Conservation (phyloP, 768 basidiomycete species). For the Podaxis rugospora region DNA sequence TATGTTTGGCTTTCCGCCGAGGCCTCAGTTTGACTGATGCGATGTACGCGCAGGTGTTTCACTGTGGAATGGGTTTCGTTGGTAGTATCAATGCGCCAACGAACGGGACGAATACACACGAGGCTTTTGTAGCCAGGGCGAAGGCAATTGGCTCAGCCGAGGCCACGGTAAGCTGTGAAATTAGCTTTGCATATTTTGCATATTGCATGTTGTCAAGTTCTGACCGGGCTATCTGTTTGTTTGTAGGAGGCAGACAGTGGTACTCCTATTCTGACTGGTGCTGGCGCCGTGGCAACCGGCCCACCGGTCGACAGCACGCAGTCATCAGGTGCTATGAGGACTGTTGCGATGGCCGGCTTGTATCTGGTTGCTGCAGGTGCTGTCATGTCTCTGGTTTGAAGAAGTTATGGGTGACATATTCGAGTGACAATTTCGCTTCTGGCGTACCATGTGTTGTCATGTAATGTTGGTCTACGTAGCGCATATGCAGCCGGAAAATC, state of each 20-base stretch:
- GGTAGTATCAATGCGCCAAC: constrained; percentile 20
- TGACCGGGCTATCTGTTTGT: background rate
- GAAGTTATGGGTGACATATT: background rate
- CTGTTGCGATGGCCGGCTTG: constrained; percentile 4
- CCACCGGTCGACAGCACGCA: background rate
- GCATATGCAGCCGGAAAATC: too few relatives aligned
- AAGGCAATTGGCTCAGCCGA: constrained; percentile 12
- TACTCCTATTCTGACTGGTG: constrained; percentile 15
- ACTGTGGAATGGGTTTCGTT: constrained; percentile 53
- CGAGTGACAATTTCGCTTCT: background rate
- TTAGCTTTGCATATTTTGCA: background rate
- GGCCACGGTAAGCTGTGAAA: constrained; percentile 5
- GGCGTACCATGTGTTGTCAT: background rate
- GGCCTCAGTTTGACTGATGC: background rate
- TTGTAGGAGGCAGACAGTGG: constrained; percentile 10
- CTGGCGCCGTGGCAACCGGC: constrained; percentile 8
- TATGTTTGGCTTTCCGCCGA: background rate
- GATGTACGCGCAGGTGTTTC: constrained; percentile 18
- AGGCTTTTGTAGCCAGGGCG: constrained; percentile 11
- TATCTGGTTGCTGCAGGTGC: background rate
- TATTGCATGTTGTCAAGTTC: background rate
- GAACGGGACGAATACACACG: constrained; percentile 13
- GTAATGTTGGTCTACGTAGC: background rate
- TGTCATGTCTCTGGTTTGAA: constrained; percentile 6
- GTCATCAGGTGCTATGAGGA: constrained; percentile 7